Base-by-base conservation (phyloP, 2,329 filamentous ascomycete genomes). In the Fusarium devonianum region DNA sequence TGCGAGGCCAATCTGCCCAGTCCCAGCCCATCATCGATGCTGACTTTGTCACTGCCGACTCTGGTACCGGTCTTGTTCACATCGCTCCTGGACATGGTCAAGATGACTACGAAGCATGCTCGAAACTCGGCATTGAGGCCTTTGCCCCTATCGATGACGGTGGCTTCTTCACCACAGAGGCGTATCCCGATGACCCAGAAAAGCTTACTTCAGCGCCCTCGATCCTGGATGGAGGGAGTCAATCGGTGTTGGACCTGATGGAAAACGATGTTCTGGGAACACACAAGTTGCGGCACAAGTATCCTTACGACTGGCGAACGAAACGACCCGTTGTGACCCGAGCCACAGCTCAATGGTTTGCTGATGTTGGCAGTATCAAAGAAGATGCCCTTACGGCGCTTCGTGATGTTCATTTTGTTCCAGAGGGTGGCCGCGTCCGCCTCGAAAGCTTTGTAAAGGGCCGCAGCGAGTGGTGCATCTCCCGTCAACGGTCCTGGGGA, bases 291-390 rank as follows among this genome's bases (percentile, higher is more conserved):
- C 80, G 80, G 41, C 94, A 99, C 77, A 97, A 96, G 71, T 97
- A 97, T 69, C 94, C 94, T 0, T 96, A 97, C 62, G 94, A 99
- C 73, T 99, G 94, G 94, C 83, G 94, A 43, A 96, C 93, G 0
- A 99, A 97, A 72, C 81, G 89, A 60, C 94, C 94, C 1, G 87
- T 99, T 38, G 91, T 99, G 51, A 84, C 95, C 23, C 79, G 94
- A 58, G 93, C 94, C 4, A 99, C 95, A 0, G 90, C 92, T 26
- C 94, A 99, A 73, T 99, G 94, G 94, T 99, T 99, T 68, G 92
- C 94, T 9, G 90, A 97, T 70, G 90, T 97, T 2, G 90, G 81
- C 11, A 83, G 80, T 39, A 93, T 97, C 71, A 95, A 95, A 63
- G 76, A 83, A 2, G 78, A 83, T 22, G 90, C 92, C 1, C 74